A percentile compares a stretch with the other conserved stretches of the same genome.
These are phyloP conservation scores for Botryotinia calthae DNA, from an alignment of 2,329 filamentous ascomycete species.

Conservation along the genomic window DNA sequence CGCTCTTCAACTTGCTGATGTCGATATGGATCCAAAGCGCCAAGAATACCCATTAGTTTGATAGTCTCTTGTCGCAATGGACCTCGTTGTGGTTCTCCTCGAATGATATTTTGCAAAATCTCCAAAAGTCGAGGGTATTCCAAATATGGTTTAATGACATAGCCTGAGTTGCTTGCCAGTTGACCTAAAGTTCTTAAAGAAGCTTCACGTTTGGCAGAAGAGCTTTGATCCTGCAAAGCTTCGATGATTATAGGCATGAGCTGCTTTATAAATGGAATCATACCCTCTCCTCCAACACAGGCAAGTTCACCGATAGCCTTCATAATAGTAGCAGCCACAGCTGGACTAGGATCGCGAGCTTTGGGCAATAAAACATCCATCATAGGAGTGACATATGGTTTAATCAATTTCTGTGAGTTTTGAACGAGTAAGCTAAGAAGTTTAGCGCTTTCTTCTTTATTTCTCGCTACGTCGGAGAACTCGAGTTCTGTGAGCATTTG, in stretches of 20 bases:
- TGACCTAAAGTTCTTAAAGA: constrained; percentile 89
- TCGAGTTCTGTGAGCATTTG: constrained; percentile 95
- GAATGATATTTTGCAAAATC: constrained; percentile 89
- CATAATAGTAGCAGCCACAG: constrained; percentile 91
- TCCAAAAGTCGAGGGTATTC: constrained; percentile 93
- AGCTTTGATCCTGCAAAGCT: constrained; percentile 90
- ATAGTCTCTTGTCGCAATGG: constrained; percentile 90
- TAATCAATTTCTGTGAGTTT: constrained; percentile 88
- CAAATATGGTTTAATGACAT: constrained; percentile 93
- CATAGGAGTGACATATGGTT: constrained; percentile 96
- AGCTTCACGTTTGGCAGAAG: constrained; percentile 83
- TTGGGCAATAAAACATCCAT: constrained; percentile 92
- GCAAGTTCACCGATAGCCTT: constrained; percentile 93
- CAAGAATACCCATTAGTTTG: constrained; percentile 91
- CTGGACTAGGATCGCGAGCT: constrained; percentile 77
- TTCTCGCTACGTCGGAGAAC: constrained; percentile 88
- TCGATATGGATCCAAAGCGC: constrained; percentile 92
- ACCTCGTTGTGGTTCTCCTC: constrained; percentile 80
- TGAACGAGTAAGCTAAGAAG: constrained; percentile 89
- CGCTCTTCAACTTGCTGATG: constrained; percentile 92
- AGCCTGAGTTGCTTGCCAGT: constrained; percentile 91
- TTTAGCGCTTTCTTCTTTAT: constrained; percentile 95
- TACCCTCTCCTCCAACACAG: constrained; percentile 89
- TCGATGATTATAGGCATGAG: constrained; percentile 96
- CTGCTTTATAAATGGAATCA: constrained; percentile 85